These are phyloP conservation scores for Mycosarcoma mackinlayi DNA, from an alignment of 1,284 basidiomycete genomes.

Conservation along the genomic window DNA sequence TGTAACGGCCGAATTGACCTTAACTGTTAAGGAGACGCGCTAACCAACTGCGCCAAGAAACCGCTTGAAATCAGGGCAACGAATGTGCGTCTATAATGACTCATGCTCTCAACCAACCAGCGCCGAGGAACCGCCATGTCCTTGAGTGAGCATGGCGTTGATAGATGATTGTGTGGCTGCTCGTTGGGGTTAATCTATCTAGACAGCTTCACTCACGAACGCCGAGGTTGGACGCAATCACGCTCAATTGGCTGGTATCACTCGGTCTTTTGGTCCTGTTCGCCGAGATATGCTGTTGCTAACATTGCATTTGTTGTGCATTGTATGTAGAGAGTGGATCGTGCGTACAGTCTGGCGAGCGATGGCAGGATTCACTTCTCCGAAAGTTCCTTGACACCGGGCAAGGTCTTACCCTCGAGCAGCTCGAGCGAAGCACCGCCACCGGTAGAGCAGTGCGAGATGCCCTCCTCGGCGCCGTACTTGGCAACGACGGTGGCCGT, in stretches of 20 bases:
- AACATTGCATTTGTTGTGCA: constrained; percentile 3
- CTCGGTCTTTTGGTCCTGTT: neutral
- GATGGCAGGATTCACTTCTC: constrained; percentile 45
- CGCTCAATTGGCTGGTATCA: too few species aligned
- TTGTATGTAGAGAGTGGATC: neutral
- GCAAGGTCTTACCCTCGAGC: constrained; percentile 77
- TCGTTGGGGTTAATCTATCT: too few species aligned
- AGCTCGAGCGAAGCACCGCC: constrained; percentile 85
- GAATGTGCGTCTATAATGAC: too few species aligned
- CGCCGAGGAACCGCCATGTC: too few species aligned
- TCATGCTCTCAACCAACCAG: neutral
- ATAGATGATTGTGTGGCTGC: too few species aligned
- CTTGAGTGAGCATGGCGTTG: too few species aligned
- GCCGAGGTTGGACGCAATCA: too few species aligned
- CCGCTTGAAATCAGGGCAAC: neutral
- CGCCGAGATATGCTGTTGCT: neutral
- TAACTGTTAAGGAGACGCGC: constrained; percentile 58
- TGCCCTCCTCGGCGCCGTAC: constrained; percentile 79
- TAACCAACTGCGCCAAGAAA: constrained; percentile 59
- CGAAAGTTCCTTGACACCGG: constrained; percentile 57
- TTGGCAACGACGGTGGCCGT: constrained; percentile 71
- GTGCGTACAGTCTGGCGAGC: constrained; percentile 7
- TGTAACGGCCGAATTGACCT: constrained; percentile 40
- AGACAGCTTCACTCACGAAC: too few species aligned
- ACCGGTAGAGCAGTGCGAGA: constrained; percentile 96